These are phyloP conservation scores for Harrya chromipes DNA, from an alignment of 768 basidiomycete species.

Conservation along the genomic window DNA sequence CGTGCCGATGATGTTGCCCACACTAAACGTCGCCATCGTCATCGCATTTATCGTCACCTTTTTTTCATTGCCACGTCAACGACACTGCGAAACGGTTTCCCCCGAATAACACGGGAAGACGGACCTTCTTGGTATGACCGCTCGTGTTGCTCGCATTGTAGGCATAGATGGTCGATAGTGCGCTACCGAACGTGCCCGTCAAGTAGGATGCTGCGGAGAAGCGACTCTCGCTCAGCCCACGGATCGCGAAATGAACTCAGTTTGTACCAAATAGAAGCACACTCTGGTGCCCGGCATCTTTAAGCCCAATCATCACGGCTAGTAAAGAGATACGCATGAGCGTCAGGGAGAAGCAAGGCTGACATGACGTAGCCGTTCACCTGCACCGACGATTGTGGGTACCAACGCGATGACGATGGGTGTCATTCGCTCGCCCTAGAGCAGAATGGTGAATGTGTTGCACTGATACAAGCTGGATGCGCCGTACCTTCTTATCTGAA, in stretches of 20 bases:
- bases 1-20: constrained; percentile 62
- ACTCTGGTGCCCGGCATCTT: constrained; percentile 46
- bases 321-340: neutral
- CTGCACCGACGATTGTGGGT: constrained; percentile 57
- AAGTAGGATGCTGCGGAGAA: constrained; percentile 42
- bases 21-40: constrained; percentile 51
- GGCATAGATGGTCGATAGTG: constrained; percentile 57
- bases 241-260: neutral
- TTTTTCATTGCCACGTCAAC: neutral
- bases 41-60: constrained; percentile 58
- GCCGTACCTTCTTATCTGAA: constrained; percentile 55
- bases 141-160: constrained; percentile 64
- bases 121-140: constrained; percentile 62
- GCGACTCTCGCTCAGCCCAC: neutral
- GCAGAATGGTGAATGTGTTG: neutral
- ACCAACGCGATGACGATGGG: constrained; percentile 57
- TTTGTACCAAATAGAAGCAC: constrained; percentile 52
- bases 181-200: constrained; percentile 55
- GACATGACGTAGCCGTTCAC: constrained; percentile 25
- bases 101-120: neutral
- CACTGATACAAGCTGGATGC: neutral
- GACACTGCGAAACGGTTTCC: too few species aligned
- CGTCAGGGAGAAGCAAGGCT: neutral
- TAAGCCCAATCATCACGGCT: constrained; percentile 55
- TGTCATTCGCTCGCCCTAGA: constrained; percentile 54